Evolutionary conservation across 305 asterid species (phyloP).

Genomic region (Caryopteris hybrid): DNA sequence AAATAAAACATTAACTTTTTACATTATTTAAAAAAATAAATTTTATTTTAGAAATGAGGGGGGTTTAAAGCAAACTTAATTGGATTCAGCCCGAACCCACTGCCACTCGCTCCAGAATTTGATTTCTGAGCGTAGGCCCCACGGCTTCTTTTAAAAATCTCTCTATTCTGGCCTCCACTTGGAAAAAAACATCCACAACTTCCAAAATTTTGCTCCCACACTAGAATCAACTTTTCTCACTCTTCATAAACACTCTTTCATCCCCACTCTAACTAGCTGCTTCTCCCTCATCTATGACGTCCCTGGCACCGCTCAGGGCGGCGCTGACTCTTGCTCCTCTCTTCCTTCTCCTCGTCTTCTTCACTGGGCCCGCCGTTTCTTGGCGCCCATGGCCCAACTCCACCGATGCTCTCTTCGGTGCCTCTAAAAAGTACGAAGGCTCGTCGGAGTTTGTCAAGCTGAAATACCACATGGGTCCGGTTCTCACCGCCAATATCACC

Average conservation of each 20-base stretch:
- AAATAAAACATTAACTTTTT: too few species aligned
- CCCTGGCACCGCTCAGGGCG: conserved; percentile 12
- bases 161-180: conserved; percentile 38
- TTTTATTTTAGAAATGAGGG: too few species aligned
- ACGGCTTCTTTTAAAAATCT: conserved; percentile 32
- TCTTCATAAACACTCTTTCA: too few species aligned
- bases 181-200: too few species aligned
- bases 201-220: background rate
- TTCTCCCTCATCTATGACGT: conserved; percentile 4
- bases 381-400: conserved; percentile 77
- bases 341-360: conserved; percentile 21
- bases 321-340: conserved; percentile 9
- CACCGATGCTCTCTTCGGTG: conserved; percentile 43
- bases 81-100: too few species aligned
- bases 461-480: conserved; percentile 86
- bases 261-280: background rate
- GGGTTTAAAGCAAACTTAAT: too few species aligned
- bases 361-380: conserved; percentile 12
- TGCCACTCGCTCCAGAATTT: background rate
- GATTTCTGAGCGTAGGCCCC: conserved; percentile 22
- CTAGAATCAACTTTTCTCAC: too few species aligned
- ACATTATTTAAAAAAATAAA: too few species aligned
- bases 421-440: conserved; percentile 72
- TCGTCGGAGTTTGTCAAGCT: conserved; percentile 67
- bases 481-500: conserved; percentile 64